Conservation (phyloP, 345 rosid species). For the Physaria fendleri region DNA sequence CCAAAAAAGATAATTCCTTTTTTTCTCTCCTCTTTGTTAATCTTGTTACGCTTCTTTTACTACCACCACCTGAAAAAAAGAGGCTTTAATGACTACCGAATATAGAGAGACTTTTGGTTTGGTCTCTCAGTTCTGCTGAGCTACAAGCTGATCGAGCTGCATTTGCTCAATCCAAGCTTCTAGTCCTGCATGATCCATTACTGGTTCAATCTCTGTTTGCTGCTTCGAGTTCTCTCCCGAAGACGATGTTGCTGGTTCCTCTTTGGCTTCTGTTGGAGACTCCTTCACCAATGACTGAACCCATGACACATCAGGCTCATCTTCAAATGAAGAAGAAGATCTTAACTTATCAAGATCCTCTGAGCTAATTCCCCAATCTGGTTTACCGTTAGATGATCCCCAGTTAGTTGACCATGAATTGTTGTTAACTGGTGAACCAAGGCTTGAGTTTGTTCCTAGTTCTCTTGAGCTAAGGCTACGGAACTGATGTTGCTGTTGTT, state of each 20-base stretch:
- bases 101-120: slow-evolving; percentile 18
- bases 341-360: slow-evolving; percentile 45
- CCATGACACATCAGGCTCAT: slow-evolving; percentile 91
- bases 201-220: slow-evolving; percentile 33
- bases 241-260: slow-evolving; percentile 35
- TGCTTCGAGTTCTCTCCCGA: slow-evolving; percentile 29
- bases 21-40: slow-evolving; percentile 31
- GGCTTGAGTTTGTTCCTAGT: slow-evolving; percentile 44
- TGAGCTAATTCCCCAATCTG: slow-evolving; percentile 57
- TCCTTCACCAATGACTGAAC: slow-evolving; percentile 81
- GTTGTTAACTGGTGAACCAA: slow-evolving; percentile 55
- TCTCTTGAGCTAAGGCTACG: slow-evolving; percentile 68
- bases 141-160: slow-evolving; percentile 88
- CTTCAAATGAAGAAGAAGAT: slow-evolving; percentile 50
- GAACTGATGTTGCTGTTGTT: slow-evolving; percentile 42
- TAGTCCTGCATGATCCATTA: slow-evolving; percentile 55
- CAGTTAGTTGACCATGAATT: slow-evolving; percentile 60
- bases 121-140: slow-evolving; percentile 70
- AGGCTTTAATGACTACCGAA: slow-evolving; percentile 27
- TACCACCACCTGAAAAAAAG: slow-evolving; percentile 31
- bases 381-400: slow-evolving; percentile 85
- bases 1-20: slow-evolving; percentile 21
- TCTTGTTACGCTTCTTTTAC: slow-evolving; percentile 30
- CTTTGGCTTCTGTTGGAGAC: slow-evolving; percentile 53
- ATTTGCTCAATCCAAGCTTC: slow-evolving; percentile 85